These are phyloP conservation scores for Syzygium malaccense DNA, from an alignment of 441 rosid species.

Conservation along the genomic window DNA sequence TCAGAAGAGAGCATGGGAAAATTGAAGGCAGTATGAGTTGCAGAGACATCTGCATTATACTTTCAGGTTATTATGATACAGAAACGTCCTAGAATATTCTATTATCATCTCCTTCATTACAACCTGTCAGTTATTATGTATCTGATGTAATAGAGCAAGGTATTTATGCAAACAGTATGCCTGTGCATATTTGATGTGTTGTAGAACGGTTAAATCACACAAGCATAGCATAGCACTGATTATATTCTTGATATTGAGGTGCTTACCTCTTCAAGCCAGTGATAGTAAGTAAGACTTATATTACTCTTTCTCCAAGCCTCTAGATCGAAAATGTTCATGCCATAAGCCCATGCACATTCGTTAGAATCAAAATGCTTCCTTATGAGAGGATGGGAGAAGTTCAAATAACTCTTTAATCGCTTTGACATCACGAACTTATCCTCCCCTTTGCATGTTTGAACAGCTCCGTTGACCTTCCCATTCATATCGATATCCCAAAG, in stretches of 20 bases:
- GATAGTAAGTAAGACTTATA: conserved; percentile 78
- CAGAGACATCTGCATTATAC: background rate
- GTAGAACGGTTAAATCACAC: background rate
- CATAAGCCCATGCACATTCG: conserved; percentile 97
- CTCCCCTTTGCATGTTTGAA: conserved; percentile 76
- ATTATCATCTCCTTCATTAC: background rate
- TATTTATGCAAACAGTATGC: background rate
- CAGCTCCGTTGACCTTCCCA: conserved; percentile 91
- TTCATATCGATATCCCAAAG: conserved; percentile 90
- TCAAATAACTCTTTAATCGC: conserved; percentile 74
- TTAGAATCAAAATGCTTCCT: conserved; percentile 53
- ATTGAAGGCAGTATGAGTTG: background rate
- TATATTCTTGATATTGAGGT: background rate
- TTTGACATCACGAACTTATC: conserved; percentile 86
- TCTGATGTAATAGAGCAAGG: background rate
- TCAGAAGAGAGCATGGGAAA: background rate
- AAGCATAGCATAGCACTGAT: background rate
- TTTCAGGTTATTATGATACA: background rate
- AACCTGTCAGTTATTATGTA: background rate
- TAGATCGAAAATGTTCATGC: conserved; percentile 88
- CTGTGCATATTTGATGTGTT: background rate
- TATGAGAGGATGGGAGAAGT: conserved; percentile 83
- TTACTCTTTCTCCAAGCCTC: conserved; percentile 87
- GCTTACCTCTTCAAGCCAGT: conserved; percentile 88
- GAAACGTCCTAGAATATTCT: background rate